phyloP scores from a whole-genome alignment of 2,329 filamentous ascomycete species.

The Colletotrichum limetticola region DNA sequence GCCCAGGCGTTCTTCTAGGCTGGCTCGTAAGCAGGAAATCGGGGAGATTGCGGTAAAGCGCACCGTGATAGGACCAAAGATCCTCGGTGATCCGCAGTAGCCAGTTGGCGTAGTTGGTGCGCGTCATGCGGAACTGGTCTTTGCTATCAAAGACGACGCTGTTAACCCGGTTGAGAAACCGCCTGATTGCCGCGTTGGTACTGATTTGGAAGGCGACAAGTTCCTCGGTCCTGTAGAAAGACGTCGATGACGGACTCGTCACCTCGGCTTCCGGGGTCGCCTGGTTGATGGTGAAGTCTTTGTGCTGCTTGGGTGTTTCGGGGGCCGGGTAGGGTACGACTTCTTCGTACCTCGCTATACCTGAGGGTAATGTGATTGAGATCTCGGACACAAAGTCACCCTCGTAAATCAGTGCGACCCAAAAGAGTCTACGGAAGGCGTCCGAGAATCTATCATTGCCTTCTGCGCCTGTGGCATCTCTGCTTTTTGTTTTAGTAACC shows the following conservation, averaged over 20 bases:
- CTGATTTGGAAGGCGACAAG: conserved; percentile 44
- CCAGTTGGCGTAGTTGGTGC: conserved; percentile 41
- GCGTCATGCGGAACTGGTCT: conserved; percentile 38
- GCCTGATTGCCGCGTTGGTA: conserved; percentile 44
- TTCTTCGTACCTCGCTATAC: conserved; percentile 44
- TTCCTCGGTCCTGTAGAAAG: conserved; percentile 36
- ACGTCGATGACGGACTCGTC: not conserved
- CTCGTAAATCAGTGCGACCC: conserved; percentile 44
- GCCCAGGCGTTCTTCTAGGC: not conserved
- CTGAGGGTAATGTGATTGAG: conserved; percentile 41
- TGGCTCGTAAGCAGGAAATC: conserved; percentile 38
- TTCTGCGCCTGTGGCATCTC: not conserved
- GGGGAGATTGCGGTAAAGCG: conserved; percentile 42
- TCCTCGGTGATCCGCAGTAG: conserved; percentile 40
- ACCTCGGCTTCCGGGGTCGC: not conserved
- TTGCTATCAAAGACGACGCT: conserved; percentile 43
- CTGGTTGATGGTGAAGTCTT: not conserved
- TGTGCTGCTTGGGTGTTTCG: conserved; percentile 7
- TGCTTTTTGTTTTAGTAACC: not conserved
- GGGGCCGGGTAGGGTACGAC: conserved; percentile 39
- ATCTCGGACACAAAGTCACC: conserved; percentile 45
- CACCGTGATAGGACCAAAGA: conserved; percentile 41
- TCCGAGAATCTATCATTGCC: conserved; percentile 32
- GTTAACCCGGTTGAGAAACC: conserved; percentile 44
- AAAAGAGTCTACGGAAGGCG: conserved; percentile 41